Base-by-base conservation (phyloP, 371 early-diverging fungal genomes). In the Chytridium lagenaria region DNA sequence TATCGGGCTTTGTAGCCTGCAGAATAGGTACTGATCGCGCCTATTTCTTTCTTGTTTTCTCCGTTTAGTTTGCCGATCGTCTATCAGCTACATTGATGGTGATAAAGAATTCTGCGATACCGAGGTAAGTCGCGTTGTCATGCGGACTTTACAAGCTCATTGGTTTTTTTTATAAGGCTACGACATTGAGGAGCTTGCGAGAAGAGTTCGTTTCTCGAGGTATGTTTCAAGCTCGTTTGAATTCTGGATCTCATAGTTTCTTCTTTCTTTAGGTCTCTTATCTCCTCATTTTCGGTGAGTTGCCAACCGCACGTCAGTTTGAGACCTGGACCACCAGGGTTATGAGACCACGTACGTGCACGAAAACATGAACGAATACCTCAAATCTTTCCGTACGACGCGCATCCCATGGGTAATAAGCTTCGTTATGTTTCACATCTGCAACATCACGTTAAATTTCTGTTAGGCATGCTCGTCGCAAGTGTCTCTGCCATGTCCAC, bases 31-130 rank as follows among this genome's bases (percentile, higher is more conserved):
- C n/a, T n/a, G n/a, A n/a, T n/a, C n/a, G n/a, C 5, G 30, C 15
- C n/a, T 57, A 30, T 31, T 63, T 63, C 23, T 34, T 37, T 30
- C 23, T 5, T 10, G 7, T 57, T 10, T 7, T 7, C 10, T 5
- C 23, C 15, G 23, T 23, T 3, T 38, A 67, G 83, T 83, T 1
- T 83, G 83, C 65, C 70, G 78, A 26, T 89, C 83, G 63, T 72
- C 86, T 39, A 89, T 88, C 73, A 86, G 83, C 36, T 85, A 88
- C 69, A 89, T 90, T 74, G 89, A 90, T 74, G 90, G 90, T 57
- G 90, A 89, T 63, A 81, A 83, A 63, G 90, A 88, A 78, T 78
- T 51, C 73, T 78, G 3, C 38, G 79, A 33, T 77, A 73, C 65
- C 26, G 44, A 44, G 22, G 33, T 37, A 10, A 39, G 67, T 28